A percentile compares a stretch with the other conserved stretches of the same genome.
Conservation (phyloP, 257 asterid species). For the Leptodermis oblonga region DNA sequence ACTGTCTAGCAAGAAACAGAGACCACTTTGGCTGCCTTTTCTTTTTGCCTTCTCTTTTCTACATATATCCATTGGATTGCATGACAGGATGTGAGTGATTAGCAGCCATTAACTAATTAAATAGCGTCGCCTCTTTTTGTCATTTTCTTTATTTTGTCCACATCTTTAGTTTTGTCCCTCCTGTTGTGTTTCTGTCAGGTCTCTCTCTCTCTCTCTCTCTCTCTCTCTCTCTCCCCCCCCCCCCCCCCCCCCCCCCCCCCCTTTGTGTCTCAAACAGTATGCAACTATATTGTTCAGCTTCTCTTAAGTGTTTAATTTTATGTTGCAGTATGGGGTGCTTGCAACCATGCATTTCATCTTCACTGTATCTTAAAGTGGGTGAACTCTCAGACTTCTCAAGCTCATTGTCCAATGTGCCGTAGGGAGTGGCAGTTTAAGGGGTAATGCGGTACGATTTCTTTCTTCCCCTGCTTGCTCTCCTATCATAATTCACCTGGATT, state of each 20-base stretch:
- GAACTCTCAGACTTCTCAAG: slow-evolving; percentile 77
- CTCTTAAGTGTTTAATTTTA: background rate
- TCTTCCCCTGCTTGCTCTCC: background rate
- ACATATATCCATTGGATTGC: background rate
- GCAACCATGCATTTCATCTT: slow-evolving; percentile 93
- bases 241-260: too few species aligned
- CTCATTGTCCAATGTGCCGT: slow-evolving; percentile 95
- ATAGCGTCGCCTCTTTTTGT: background rate
- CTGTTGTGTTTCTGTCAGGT: background rate
- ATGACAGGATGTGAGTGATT: background rate
- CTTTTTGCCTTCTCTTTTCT: background rate
- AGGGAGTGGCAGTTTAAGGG: slow-evolving; percentile 93
- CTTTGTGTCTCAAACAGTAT: background rate
- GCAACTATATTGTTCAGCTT: background rate
- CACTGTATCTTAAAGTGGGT: slow-evolving; percentile 97
- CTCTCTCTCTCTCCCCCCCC: too few species aligned
- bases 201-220: background rate
- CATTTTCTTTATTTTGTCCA: background rate
- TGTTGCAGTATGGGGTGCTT: slow-evolving; percentile 72
- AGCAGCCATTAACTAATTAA: background rate
- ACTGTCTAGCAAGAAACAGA: background rate
- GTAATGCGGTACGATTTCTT: slow-evolving; percentile 14
- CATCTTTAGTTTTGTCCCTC: background rate
- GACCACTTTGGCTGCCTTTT: background rate
- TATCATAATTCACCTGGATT: background rate